phyloP scores from a whole-genome alignment of 805 yeast genomes.

The Ogataea henricii region DNA sequence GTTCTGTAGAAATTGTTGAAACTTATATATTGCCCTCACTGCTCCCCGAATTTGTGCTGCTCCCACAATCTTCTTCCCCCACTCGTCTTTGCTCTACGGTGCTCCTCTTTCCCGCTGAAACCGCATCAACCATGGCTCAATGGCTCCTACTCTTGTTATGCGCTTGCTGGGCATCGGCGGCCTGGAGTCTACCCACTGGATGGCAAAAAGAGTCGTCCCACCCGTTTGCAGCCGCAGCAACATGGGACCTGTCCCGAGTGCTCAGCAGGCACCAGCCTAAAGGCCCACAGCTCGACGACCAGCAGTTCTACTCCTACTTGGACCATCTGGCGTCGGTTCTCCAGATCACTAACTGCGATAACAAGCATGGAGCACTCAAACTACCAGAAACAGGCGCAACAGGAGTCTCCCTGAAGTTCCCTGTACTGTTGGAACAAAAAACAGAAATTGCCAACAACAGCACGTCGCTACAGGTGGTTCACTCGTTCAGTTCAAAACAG shows the following conservation, averaged over 20 bases:
- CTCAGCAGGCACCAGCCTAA: conserved; percentile 23
- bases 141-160: neutral
- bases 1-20: neutral
- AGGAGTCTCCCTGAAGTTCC: conserved; percentile 10
- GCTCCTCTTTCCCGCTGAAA: neutral
- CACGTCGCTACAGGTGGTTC: conserved; percentile 14
- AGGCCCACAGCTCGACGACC: conserved; percentile 13
- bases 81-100: neutral
- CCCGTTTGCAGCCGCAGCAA: neutral
- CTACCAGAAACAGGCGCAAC: conserved; percentile 7
- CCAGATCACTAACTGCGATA: conserved; percentile 24
- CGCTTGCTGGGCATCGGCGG: neutral
- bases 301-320: conserved; percentile 14
- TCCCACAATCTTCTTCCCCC: neutral
- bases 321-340: conserved; percentile 22
- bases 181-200: neutral
- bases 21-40: neutral
- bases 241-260: conserved; percentile 20
- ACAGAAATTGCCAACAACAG: conserved; percentile 18
- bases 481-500: conserved; percentile 15
- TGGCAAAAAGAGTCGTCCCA: neutral
- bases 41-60: neutral
- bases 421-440: conserved; percentile 12
- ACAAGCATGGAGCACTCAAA: conserved; percentile 20
- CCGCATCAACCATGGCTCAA: conserved; percentile 1